Evolutionary conservation across 1,284 basidiomycete species (phyloP), one percentile per base, ranked within the genome.

Genomic region (Ceratorhiza oryzae-sativae): DNA sequence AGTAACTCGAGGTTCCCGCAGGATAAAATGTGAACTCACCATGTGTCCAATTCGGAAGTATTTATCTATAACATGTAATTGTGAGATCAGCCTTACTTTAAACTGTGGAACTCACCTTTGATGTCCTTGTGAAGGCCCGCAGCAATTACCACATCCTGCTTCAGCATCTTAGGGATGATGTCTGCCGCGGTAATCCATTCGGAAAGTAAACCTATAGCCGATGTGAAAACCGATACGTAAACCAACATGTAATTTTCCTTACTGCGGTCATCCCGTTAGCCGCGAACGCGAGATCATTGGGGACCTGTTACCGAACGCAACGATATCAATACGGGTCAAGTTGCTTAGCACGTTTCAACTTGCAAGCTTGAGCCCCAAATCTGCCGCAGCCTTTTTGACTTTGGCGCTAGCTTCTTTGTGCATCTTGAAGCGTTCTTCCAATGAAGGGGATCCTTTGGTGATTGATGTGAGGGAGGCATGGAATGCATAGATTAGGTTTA

Each of bases 231-330:
- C 15, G 51, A 55, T 27, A 12, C n/a, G 8, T 41, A 76, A 15
- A 13, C 8, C 12, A 77, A 41, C 20, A 20, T 36, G 32, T 5
- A 75, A 75, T 4, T 23, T 41, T 20, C 79, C 85, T 72, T 77
- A 89, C 90, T 49, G 94, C 93, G 13, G 93, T 93, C 95, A 98
- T 97, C 56, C 95, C 94, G 78, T 96, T 96, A 4, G 95, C 95
- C n/a, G 91, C 86, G 71, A 86, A 84, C 4, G 85, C 83, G 1
- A 87, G 81, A 55, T 85, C 82, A 9, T 87, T 78, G 23, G 94
- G 88, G 12, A 97, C 84, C 76, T 83, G 78, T 39, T 51, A 15
- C 18, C 41, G 20, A n/a, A n/a, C n/a, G 49, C 10, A 53, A 39
- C 25, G 48, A 25, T 27, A 10, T 68, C 32, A 51, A 8, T 45